Evolutionary conservation across 2,329 filamentous ascomycete species (phyloP).

Genomic region (Fusarium sp.): DNA sequence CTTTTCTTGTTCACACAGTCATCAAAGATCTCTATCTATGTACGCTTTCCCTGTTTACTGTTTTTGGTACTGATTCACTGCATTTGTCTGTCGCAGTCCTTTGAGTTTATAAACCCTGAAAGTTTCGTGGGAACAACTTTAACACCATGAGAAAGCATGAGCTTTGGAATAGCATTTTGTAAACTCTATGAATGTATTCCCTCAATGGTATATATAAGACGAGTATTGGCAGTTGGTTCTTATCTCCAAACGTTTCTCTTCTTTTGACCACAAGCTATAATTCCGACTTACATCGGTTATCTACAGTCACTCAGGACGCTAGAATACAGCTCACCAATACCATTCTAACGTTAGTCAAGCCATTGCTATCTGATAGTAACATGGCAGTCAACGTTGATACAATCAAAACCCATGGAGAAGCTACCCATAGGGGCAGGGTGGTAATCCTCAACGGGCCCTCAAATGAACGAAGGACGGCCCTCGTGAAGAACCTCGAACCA

Average conservation of each 20-base stretch:
- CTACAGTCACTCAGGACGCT: background rate
- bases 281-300: background rate
- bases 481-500: conserved; percentile 4
- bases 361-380: background rate
- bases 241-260: background rate
- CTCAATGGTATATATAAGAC: no score
- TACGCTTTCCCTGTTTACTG: background rate
- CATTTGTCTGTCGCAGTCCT: background rate
- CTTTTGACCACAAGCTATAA: background rate
- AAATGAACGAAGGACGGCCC: conserved; percentile 8
- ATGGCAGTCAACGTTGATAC: background rate
- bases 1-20: background rate
- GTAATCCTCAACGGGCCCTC: conserved; percentile 26
- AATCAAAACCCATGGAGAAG: background rate
- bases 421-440: conserved; percentile 10
- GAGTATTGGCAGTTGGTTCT: background rate
- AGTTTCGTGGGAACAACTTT: background rate
- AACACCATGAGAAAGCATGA: background rate
- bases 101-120: background rate
- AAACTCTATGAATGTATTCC: background rate
- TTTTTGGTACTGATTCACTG: background rate
- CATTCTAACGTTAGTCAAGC: background rate
- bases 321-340: background rate
- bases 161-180: background rate
- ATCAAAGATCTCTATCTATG: background rate